A percentile compares a stretch with the other conserved stretches of the same genome.
These are phyloP conservation scores for Dryas integrifolia DNA, from an alignment of 331 rosid species.

Conservation along the genomic window DNA sequence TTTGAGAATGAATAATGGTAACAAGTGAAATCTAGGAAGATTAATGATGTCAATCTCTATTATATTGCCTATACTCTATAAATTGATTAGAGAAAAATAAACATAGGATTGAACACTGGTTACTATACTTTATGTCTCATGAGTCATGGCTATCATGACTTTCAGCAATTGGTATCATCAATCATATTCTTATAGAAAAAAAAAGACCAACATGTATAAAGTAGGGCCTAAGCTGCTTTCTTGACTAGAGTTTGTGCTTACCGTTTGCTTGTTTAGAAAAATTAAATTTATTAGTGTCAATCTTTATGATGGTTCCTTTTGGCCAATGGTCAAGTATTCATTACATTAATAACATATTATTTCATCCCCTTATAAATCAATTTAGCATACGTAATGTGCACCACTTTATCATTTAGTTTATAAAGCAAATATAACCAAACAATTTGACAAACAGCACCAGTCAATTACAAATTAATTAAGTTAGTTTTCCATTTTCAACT, in stretches of 20 bases:
- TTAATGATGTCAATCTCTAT: no score
- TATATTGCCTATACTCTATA: no score
- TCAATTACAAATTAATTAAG: neutral
- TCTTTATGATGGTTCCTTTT: neutral
- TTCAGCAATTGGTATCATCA: constrained; percentile 1
- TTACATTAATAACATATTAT: neutral
- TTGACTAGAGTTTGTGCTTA: neutral
- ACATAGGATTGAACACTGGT: no score
- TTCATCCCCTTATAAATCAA: neutral
- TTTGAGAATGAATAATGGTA: no score
- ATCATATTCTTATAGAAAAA: neutral
- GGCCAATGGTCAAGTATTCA: neutral
- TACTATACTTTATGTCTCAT: no score
- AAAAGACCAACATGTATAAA: neutral
- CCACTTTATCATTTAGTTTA: neutral
- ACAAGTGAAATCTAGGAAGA: no score
- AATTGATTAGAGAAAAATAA: no score
- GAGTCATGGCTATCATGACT: neutral
- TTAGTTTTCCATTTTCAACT: neutral
- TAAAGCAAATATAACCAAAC: neutral
- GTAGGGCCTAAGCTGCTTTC: constrained; percentile 4
- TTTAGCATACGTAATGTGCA: neutral
- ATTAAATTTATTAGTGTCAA: neutral
- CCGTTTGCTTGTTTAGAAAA: neutral
- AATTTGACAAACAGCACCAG: neutral